phyloP scores from a whole-genome alignment of 139 green algal species.

The Chlorella sp. region DNA sequence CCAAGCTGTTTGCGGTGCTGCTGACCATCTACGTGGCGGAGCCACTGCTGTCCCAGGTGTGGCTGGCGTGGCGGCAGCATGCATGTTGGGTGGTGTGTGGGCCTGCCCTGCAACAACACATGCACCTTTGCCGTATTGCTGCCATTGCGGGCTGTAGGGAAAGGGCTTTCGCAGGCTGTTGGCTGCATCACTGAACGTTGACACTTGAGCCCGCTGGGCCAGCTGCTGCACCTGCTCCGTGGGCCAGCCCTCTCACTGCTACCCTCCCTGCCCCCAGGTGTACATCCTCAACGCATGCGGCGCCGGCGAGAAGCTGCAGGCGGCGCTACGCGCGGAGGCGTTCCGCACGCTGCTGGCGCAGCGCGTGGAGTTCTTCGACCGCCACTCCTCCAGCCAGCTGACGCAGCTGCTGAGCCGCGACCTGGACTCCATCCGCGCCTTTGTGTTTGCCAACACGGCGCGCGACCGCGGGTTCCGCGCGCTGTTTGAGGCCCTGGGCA shows the following conservation, averaged over 20 bases:
- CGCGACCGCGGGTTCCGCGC: slow-evolving; percentile 83
- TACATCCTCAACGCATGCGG: slow-evolving; percentile 84
- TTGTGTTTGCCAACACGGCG: slow-evolving; percentile 85
- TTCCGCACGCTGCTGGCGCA: slow-evolving; percentile 89
- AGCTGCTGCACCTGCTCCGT: too few species aligned
- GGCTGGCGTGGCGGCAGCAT: too few species aligned
- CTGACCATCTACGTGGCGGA: slow-evolving; percentile 82
- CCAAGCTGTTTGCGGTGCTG: slow-evolving; percentile 70
- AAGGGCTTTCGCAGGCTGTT: too few species aligned
- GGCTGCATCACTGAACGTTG: too few species aligned
- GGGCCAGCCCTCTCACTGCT: too few species aligned
- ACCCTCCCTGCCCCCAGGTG: slow-evolving; percentile 42
- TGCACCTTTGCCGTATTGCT: too few species aligned
- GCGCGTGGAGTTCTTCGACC: slow-evolving; percentile 73
- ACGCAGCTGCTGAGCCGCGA: slow-evolving; percentile 81
- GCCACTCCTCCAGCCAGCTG: slow-evolving; percentile 69
- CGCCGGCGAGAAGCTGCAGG: slow-evolving; percentile 77
- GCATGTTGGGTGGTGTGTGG: too few species aligned
- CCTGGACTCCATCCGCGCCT: slow-evolving; percentile 83
- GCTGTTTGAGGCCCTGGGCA: slow-evolving; percentile 77
- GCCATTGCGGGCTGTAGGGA: too few species aligned
- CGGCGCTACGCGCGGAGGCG: slow-evolving; percentile 72
- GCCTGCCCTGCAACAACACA: too few species aligned
- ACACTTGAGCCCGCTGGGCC: too few species aligned
- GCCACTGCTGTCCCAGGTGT: slow-evolving; percentile 68